phyloP scores from a whole-genome alignment of 108 stramenopile genomes.

The Nitzschia inconspicua region DNA sequence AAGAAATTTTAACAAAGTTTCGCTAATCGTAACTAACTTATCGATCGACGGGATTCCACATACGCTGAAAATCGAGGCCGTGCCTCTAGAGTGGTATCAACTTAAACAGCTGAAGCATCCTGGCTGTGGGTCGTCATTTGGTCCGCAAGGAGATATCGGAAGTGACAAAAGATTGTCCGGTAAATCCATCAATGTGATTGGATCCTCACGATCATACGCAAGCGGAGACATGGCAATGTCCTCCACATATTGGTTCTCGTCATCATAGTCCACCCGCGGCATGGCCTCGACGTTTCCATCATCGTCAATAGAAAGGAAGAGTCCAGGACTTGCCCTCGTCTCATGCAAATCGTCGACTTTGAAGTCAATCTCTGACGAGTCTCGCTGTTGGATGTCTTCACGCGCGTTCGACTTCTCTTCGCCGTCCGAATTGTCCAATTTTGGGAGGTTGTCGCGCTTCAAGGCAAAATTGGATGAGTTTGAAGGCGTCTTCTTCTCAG shows the following conservation, averaged over 20 bases:
- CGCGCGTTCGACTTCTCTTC: too few relatives aligned
- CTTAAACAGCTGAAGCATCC: too few relatives aligned
- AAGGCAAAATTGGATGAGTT: too few relatives aligned
- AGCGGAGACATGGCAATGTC: conserved; percentile 44
- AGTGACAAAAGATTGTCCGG: conserved; percentile 41
- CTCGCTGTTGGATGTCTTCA: too few relatives aligned
- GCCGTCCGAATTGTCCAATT: too few relatives aligned
- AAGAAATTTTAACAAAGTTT: too few relatives aligned
- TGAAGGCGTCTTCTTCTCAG: too few relatives aligned
- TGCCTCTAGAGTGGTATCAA: too few relatives aligned
- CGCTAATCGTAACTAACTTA: too few relatives aligned
- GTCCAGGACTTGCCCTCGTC: neutral
- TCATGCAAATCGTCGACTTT: neutral
- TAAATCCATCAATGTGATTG: conserved; percentile 29
- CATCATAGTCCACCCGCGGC: neutral
- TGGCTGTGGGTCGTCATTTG: conserved; percentile 30
- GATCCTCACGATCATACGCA: conserved; percentile 41
- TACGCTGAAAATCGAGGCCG: too few relatives aligned
- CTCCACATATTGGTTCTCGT: conserved; percentile 12
- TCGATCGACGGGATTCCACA: too few relatives aligned
- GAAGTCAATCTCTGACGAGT: neutral
- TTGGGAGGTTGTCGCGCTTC: too few relatives aligned
- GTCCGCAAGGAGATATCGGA: conserved; percentile 46
- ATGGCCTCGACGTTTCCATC: neutral
- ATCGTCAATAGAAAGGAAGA: neutral